phyloP scores from a whole-genome alignment of 441 rosid genomes.

The Hura crepitans region DNA sequence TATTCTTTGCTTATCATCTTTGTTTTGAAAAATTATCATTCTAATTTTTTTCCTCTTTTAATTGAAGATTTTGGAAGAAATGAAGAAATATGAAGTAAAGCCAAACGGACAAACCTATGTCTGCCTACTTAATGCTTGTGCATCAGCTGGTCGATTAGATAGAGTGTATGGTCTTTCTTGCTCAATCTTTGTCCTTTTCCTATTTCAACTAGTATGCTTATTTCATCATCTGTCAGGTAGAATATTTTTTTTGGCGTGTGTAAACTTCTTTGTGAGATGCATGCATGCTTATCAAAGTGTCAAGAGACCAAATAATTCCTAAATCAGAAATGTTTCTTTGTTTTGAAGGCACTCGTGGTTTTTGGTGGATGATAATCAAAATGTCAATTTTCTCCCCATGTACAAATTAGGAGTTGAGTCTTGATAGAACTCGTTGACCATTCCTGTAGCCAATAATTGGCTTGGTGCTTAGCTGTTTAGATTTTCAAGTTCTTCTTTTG shows the following conservation, averaged over 20 bases:
- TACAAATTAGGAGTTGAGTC: neutral
- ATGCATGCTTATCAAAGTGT: neutral
- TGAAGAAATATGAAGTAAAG: conserved; percentile 85
- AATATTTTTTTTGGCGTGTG: neutral
- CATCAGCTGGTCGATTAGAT: conserved; percentile 76
- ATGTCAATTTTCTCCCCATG: conserved; percentile 9
- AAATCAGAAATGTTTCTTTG: conserved; percentile 1
- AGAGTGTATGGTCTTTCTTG: conserved; percentile 59
- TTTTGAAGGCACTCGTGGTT: neutral
- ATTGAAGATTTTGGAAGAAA: conserved; percentile 75
- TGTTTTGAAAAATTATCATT: neutral
- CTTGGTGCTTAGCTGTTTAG: conserved; percentile 8
- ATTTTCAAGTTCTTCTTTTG: neutral
- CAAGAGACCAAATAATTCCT: neutral
- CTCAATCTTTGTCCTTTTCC: conserved; percentile 11
- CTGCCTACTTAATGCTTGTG: conserved; percentile 82
- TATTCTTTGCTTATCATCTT: conserved; percentile 6
- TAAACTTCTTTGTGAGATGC: neutral
- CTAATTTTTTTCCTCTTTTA: conserved; percentile 14
- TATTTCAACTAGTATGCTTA: conserved; percentile 17
- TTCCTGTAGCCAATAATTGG: neutral
- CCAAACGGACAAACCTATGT: conserved; percentile 84
- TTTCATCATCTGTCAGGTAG: conserved; percentile 4
- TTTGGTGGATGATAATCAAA: neutral
- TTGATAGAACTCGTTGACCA: conserved; percentile 5